Base-by-base conservation (phyloP, 768 basidiomycete species). In the Mrakia blollopis region DNA sequence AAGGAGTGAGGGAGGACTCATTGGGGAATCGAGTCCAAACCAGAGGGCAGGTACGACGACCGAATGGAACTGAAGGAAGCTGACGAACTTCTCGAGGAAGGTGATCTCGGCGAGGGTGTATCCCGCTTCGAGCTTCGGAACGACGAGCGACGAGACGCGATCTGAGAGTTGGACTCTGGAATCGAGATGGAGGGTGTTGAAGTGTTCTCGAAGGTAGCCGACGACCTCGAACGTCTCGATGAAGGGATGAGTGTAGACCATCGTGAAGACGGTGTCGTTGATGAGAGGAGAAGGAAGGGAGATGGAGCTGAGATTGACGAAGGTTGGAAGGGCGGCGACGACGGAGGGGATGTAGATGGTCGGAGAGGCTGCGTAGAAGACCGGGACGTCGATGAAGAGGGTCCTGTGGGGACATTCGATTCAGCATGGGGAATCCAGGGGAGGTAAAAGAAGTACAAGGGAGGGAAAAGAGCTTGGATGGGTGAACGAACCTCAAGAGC, bases 401-500 rank as follows among this genome's bases (percentile, higher is more conserved):
- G 21, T 50, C 16, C 47, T 50, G 44, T 11, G 11, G 14, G 7
- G 14, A 11, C 2, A 13, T 14, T 44, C 5, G 14, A 13, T 2
- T 44, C 7, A 44, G 44, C 44, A n/a, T 44, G 44, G 44, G 3
- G 2, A 6, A 11, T 13, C 3, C 14, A 9, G 44, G 14, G 7
- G 11, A 44, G 11, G 44, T 4, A 44, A 44, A 44, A 44, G 44
- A 5, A 41, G 11, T 6, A 11, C 44, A 44, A 50, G 13, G 47
- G 47, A 18, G 7, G 7, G 47, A 50, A 21, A 11, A 11, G 11
- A 32, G n/a, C n/a, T n/a, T n/a, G 60, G 21, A 23, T 7, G n/a
- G 21, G 60, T 61, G 60, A 32, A 61, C 60, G n/a, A 21, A 61
- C 60, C 60, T n/a, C n/a, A 61, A n/a, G 60, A 61, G 60, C 60